phyloP scores from a whole-genome alignment of 108 stramenopile genomes.

The Cyclotella choctawhatcheeana region DNA sequence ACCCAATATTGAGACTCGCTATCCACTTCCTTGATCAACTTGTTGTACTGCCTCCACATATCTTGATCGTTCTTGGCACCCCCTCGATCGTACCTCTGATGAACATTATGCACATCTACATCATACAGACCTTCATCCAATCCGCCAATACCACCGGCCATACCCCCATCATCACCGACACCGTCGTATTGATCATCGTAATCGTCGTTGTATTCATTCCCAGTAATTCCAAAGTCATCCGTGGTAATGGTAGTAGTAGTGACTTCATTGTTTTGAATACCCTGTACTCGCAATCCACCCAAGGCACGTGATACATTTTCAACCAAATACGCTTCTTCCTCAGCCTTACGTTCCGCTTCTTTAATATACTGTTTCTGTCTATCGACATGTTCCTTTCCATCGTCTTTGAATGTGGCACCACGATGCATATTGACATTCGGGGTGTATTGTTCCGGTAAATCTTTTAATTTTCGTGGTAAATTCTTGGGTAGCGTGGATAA shows the following conservation, averaged over 20 bases:
- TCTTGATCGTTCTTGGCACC: slow-evolving; percentile 46
- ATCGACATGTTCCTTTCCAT: slow-evolving; percentile 60
- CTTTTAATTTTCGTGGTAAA: slow-evolving; percentile 47
- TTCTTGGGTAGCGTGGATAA: slow-evolving; percentile 37
- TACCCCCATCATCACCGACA: slow-evolving; percentile 59
- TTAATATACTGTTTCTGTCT: slow-evolving; percentile 62
- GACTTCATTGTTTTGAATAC: background rate
- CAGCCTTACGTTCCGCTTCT: slow-evolving; percentile 50
- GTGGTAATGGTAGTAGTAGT: too few relatives aligned
- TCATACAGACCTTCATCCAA: slow-evolving; percentile 59
- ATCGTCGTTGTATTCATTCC: slow-evolving; percentile 82
- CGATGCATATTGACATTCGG: slow-evolving; percentile 46
- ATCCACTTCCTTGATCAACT: slow-evolving; percentile 59
- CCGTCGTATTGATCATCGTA: slow-evolving; percentile 91
- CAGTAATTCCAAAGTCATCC: too few relatives aligned
- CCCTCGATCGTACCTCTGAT: slow-evolving; percentile 52
- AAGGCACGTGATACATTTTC: slow-evolving; percentile 44
- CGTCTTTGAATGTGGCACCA: slow-evolving; percentile 44
- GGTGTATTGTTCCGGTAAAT: slow-evolving; percentile 33
- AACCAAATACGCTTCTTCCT: slow-evolving; percentile 62
- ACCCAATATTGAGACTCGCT: slow-evolving; percentile 77
- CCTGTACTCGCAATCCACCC: slow-evolving; percentile 15
- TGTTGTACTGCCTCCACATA: slow-evolving; percentile 70
- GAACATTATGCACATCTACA: slow-evolving; percentile 66
- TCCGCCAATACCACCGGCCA: slow-evolving; percentile 56